A percentile compares a stretch with the other conserved stretches of the same genome.
Conservation (phyloP, 164 flowering plant genomes). For the Stephania cephalantha region DNA sequence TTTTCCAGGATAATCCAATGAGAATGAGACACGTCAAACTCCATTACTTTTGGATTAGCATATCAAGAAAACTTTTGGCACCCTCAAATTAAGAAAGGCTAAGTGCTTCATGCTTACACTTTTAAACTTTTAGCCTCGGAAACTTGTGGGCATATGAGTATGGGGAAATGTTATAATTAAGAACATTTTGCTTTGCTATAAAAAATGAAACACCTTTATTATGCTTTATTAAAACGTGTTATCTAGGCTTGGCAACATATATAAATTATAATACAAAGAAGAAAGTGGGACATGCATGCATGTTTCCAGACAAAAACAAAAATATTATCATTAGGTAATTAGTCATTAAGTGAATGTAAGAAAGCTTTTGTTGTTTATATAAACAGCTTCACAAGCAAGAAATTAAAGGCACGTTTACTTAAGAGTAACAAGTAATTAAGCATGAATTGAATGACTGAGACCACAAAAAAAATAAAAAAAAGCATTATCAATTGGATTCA, state of each 20-base stretch:
- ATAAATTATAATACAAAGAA: too few relatives aligned
- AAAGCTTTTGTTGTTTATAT: too few relatives aligned
- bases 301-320: too few relatives aligned
- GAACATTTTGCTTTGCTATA: slow-evolving; percentile 1
- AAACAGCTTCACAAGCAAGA: too few relatives aligned
- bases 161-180: not conserved
- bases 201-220: not conserved
- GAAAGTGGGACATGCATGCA: too few relatives aligned
- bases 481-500: too few relatives aligned
- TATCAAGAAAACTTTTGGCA: not conserved
- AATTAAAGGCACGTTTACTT: too few relatives aligned
- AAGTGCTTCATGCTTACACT: not conserved
- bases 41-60: not conserved
- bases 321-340: not conserved
- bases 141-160: not conserved
- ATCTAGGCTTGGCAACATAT: not conserved
- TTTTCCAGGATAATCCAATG: not conserved
- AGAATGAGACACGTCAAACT: not conserved
- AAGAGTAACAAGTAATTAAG: too few relatives aligned
- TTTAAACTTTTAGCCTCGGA: not conserved
- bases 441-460: too few relatives aligned
- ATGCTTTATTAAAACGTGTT: not conserved
- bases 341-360: not conserved
- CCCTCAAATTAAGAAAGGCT: not conserved
- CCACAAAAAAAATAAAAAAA: too few relatives aligned